phyloP scores from a whole-genome alignment of 1,139 yeast genomes.

The Blastobotrys aristatus region DNA sequence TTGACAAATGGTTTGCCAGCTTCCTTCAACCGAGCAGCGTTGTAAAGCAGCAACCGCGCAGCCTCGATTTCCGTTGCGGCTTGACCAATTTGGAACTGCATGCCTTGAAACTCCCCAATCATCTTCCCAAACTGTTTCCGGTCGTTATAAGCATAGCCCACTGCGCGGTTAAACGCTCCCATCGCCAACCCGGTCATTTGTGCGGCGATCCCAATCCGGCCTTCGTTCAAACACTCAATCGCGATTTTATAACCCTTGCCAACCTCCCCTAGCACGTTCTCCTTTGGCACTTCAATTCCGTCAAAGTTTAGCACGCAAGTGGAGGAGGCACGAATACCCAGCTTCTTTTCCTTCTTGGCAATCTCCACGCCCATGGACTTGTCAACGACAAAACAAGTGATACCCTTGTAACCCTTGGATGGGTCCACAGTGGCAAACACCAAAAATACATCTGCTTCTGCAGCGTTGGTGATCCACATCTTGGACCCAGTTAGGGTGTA shows the following conservation, averaged over 20 bases:
- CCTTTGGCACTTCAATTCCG: conserved; percentile 40
- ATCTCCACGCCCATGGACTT: conserved; percentile 39
- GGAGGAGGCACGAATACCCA: conserved; percentile 43
- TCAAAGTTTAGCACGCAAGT: conserved; percentile 42
- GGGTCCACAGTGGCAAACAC: conserved; percentile 42
- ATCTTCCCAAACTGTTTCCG: conserved; percentile 42
- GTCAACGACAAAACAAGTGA: conserved; percentile 43
- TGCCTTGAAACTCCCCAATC: conserved; percentile 44
- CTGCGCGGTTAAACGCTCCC: conserved; percentile 41
- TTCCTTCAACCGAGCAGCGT: conserved; percentile 44
- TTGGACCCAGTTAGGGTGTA: conserved; percentile 39
- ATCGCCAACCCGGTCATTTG: conserved; percentile 44
- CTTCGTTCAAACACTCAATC: conserved; percentile 42
- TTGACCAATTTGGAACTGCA: conserved; percentile 44
- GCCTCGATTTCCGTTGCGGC: conserved; percentile 44
- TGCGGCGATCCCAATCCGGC: conserved; percentile 44
- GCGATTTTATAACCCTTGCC: conserved; percentile 46
- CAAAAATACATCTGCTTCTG: conserved; percentile 41
- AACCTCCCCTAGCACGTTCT: conserved; percentile 40
- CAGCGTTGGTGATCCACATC: conserved; percentile 45
- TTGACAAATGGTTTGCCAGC: conserved; percentile 38
- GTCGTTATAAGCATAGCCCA: conserved; percentile 39
- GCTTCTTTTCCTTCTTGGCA: conserved; percentile 43
- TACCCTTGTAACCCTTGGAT: conserved; percentile 42
- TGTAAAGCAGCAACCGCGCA: conserved; percentile 41